Base-by-base conservation (phyloP, 495 filamentous ascomycete genomes). In the Talaromyces trachyspermus region DNA sequence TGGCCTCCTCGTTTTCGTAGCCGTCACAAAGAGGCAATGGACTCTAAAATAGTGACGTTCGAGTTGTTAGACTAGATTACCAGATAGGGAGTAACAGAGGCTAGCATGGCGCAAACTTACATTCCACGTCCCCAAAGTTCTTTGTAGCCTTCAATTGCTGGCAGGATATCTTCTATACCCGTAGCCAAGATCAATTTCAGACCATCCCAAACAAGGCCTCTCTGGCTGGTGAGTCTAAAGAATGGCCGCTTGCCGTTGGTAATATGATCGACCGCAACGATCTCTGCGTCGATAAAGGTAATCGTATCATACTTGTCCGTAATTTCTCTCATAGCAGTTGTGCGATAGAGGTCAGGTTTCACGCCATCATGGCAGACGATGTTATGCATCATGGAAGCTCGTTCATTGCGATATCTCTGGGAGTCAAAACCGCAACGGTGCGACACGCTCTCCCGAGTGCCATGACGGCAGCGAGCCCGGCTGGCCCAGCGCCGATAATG, bases 401-500 rank as follows among this genome's bases (percentile, higher is more conserved):
- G 23, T n/a, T 37, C 7, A 27, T 52, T 50, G 22, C 50, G 50
- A 26, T 20, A 52, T 12, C 12, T 12, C 27, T 30, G 27, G 7
- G 2, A 6, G 23, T 46, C 52, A 80, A 70, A 20, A 77, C 52
- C 4, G 70, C 45, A n/a, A 62, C 54, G 7, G 56, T 68, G 38
- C 69, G 63, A 11, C 56, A 43, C 5, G 65, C 61, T 11, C 74
- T 72, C 0, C 63, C 65, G 2, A 79, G 60, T 6, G 49, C 54
- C 5, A 58, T 22, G 1, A 72, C 74, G 8, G 62, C 54, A 1
- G 64, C 46, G 1, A 80, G 58, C 8, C 76, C 75, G 17, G 69
- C 70, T 0, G 72, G 72, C 9, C 75, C 74, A 38, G 50, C 64
- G 55, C 75, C 74, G 15, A 78, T 54, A 49, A 79, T 71, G 10